These are phyloP conservation scores for Alternaria sp. DNA, from an alignment of 2,329 filamentous ascomycete species.

Conservation along the genomic window DNA sequence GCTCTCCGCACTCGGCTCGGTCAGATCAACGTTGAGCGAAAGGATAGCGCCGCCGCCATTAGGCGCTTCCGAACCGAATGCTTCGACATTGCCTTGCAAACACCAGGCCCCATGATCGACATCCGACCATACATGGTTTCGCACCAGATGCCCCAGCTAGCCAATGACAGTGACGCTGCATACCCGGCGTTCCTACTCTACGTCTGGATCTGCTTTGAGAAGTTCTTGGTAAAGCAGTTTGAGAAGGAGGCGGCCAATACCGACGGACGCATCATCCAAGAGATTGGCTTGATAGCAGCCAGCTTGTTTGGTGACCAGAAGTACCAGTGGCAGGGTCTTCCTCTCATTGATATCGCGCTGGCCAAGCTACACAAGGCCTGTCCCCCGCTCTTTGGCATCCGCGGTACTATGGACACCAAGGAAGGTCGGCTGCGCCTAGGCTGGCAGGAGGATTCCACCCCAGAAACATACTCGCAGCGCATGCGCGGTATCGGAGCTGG, in stretches of 20 bases:
- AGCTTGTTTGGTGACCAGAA: constrained; percentile 75
- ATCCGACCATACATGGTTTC: constrained; percentile 50
- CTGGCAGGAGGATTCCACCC: constrained; percentile 57
- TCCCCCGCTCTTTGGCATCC: constrained; percentile 85
- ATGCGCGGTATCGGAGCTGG: constrained; percentile 86
- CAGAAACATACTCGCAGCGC: constrained; percentile 75
- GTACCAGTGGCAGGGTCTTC: constrained; percentile 71
- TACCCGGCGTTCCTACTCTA: constrained; percentile 66
- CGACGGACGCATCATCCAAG: constrained; percentile 66
- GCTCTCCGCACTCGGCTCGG: constrained; percentile 44
- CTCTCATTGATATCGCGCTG: constrained; percentile 83
- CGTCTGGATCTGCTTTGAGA: constrained; percentile 77
- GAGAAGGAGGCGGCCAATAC: constrained; percentile 51
- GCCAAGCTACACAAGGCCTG: constrained; percentile 84
- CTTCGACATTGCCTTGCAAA: constrained; percentile 37
- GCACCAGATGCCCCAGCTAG: constrained; percentile 39
- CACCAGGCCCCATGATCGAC: constrained; percentile 44
- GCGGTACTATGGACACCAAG: constrained; percentile 75
- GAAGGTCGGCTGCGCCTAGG: constrained; percentile 45
- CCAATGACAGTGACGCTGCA: constrained; percentile 48
- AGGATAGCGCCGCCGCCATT: constrained; percentile 41
- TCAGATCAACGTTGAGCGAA: constrained; percentile 44
- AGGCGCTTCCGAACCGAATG: constrained; percentile 41
- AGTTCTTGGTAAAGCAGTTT: constrained; percentile 72
- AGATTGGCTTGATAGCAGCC: constrained; percentile 78